Conservation (phyloP, 2,329 filamentous ascomycete genomes). For the Ophiostoma sp. region DNA sequence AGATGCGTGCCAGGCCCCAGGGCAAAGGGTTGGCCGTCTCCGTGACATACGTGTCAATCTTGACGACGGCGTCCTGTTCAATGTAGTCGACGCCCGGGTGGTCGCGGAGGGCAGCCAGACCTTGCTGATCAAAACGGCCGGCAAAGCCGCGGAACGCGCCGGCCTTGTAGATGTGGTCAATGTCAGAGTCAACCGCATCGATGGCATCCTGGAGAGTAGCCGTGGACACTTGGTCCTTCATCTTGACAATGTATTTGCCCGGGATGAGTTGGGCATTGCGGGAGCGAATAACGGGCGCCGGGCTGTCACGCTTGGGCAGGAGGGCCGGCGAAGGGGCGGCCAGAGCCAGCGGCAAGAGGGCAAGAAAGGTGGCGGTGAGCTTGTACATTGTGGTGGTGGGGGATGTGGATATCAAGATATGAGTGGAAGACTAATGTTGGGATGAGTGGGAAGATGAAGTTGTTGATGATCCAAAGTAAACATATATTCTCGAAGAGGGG, state of each 20-base stretch:
- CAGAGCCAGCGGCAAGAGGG: conserved; percentile 40
- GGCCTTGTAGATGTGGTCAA: conserved; percentile 34
- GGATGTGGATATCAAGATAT: not conserved
- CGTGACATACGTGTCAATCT: conserved; percentile 34
- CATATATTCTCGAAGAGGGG: not conserved
- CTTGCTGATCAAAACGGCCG: conserved; percentile 30
- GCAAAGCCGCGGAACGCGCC: conserved; percentile 37
- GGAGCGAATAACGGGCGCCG: conserved; percentile 42
- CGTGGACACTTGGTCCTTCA: conserved; percentile 41
- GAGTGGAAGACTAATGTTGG: not conserved
- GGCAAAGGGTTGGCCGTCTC: conserved; percentile 31
- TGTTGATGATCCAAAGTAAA: not conserved
- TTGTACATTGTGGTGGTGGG: conserved; percentile 40
- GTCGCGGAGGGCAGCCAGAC: conserved; percentile 32
- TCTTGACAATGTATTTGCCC: conserved; percentile 48
- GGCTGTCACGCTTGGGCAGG: conserved; percentile 28
- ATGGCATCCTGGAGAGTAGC: conserved; percentile 34
- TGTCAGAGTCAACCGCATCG: conserved; percentile 28
- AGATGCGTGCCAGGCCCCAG: conserved; percentile 37
- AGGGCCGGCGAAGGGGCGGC: conserved; percentile 38
- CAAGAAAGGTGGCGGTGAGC: conserved; percentile 39
- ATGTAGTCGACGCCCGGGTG: conserved; percentile 37
- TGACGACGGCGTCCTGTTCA: conserved; percentile 37
- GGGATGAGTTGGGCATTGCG: conserved; percentile 41
- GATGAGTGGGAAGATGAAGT: not conserved